These are phyloP conservation scores for Boletellus ananas DNA, from an alignment of 768 basidiomycete genomes.

Conservation along the genomic window DNA sequence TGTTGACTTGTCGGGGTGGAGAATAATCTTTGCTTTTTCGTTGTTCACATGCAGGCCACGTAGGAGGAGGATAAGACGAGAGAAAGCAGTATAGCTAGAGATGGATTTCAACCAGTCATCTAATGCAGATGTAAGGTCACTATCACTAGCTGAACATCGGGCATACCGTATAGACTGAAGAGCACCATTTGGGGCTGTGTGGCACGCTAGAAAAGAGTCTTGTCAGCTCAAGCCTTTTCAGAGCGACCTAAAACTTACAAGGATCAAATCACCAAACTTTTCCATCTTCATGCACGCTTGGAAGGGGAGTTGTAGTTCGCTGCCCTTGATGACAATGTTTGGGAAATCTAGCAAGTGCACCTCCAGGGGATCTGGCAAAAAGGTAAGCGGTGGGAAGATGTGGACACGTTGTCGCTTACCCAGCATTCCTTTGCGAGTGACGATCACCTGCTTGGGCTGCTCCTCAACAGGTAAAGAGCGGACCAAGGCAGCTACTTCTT, in stretches of 20 bases:
- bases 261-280: conserved; percentile 97
- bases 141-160: background rate
- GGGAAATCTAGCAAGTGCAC: conserved; percentile 99
- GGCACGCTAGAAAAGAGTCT: conserved; percentile 55
- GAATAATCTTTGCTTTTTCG: conserved; percentile 97
- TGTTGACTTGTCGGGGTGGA: conserved; percentile 95
- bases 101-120: conserved; percentile 99
- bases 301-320: conserved; percentile 97
- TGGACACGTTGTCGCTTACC: conserved; percentile 40
- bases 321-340: conserved; percentile 99
- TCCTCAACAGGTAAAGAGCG: conserved; percentile 99
- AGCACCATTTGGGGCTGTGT: conserved; percentile 99
- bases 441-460: conserved; percentile 99
- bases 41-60: conserved; percentile 99
- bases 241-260: conserved; percentile 42
- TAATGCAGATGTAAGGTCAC: conserved; percentile 24
- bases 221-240: background rate
- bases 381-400: conserved; percentile 1
- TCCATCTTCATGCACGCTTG: conserved; percentile 99
- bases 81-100: conserved; percentile 98
- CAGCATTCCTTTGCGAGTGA: conserved; percentile 99
- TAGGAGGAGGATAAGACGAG: conserved; percentile 92
- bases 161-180: conserved; percentile 88
- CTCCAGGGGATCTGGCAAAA: conserved; percentile 75
- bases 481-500: conserved; percentile 98